Conservation (phyloP, 2,329 filamentous ascomycete genomes). For the Byssothecium circinans region DNA sequence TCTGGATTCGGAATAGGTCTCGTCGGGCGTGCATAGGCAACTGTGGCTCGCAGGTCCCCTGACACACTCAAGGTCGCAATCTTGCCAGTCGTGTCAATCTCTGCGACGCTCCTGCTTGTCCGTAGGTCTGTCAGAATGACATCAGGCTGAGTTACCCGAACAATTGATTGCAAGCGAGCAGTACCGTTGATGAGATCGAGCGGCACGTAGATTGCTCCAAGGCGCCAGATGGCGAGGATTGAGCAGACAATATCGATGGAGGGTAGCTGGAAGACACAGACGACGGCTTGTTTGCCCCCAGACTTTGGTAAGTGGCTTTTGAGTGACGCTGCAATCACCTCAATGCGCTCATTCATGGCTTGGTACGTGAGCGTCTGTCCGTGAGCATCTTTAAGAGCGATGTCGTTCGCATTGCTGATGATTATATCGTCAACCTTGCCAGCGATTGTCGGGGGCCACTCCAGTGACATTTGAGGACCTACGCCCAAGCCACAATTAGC, state of each 20-base stretch:
- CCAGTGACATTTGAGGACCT: slow-evolving; percentile 19
- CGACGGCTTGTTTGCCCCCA: too few species aligned
- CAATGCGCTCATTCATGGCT: slow-evolving; percentile 35
- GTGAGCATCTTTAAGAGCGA: slow-evolving; percentile 34
- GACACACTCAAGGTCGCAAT: too few species aligned
- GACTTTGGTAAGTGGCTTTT: slow-evolving; percentile 13
- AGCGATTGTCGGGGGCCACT: slow-evolving; percentile 41
- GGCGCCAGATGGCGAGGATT: slow-evolving; percentile 46
- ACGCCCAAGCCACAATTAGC: too few species aligned
- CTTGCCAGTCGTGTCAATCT: not conserved
- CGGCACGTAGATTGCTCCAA: slow-evolving; percentile 42
- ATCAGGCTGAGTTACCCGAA: not conserved
- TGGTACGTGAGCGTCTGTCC: slow-evolving; percentile 41
- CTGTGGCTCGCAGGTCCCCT: slow-evolving; percentile 13
- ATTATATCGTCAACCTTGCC: slow-evolving; percentile 38
- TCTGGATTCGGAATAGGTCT: not conserved
- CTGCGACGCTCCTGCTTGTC: too few species aligned
- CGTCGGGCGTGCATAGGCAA: slow-evolving; percentile 2
- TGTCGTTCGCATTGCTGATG: slow-evolving; percentile 8
- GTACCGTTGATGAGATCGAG: slow-evolving; percentile 38
- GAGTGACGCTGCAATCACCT: slow-evolving; percentile 38
- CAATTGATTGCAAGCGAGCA: not conserved
- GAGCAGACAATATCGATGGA: slow-evolving; percentile 40
- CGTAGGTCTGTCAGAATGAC: slow-evolving; percentile 23
- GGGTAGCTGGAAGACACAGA: slow-evolving; percentile 49